Base-by-base conservation (phyloP, 441 rosid species). In the Euphorbia schlechtendalii region DNA sequence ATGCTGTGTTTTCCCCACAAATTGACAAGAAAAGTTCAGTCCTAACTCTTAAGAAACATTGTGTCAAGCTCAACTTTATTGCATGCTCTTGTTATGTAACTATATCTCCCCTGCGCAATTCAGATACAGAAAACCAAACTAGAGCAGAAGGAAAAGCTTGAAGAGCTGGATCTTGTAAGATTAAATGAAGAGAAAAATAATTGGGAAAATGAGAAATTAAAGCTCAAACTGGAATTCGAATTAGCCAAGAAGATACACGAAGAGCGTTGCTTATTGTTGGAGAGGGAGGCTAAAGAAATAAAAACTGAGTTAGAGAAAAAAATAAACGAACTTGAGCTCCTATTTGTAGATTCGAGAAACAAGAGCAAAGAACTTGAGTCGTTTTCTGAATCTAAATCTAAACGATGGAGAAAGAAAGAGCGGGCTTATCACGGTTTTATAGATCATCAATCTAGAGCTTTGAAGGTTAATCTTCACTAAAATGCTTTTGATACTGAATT, bases 41-140 rank as follows among this genome's bases (percentile, higher is more conserved):
- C 40, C 40, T 34, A 5, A 34, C 40, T 34, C 40, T 5, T 34
- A 34, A 34, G 40, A 34, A 34, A 34, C 40, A 34, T 5, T 34
- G 40, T 34, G 40, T 34, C 40, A 34, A 34, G 8, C 40, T 34
- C 40, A 34, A 34, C 24, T 40, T 54, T 61, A 3, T 59, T 20
- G 24, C 55, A 4, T 18, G 38, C n/a, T 24, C 38, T n/a, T 62
- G 8, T 67, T 65, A 11, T 27, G 66, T 48, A 25, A 20, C 45
- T 63, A 54, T 52, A 71, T 63, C 51, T 28, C 58, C 69, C 45
- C 49, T 55, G 48, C 60, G 66, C 61, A 46, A 38, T 84, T 73
- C 75, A 95, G 99, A 75, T 54, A 73, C 90, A 92, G 81, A 92
- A 92, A 74, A 70, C 57, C 56, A 82, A 76, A 78, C 43, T 89